Percentiles rank a stretch among this genome's conserved stretches.
These are phyloP conservation scores for Quercus dentata DNA, from an alignment of 306 rosid genomes.

Conservation along the genomic window DNA sequence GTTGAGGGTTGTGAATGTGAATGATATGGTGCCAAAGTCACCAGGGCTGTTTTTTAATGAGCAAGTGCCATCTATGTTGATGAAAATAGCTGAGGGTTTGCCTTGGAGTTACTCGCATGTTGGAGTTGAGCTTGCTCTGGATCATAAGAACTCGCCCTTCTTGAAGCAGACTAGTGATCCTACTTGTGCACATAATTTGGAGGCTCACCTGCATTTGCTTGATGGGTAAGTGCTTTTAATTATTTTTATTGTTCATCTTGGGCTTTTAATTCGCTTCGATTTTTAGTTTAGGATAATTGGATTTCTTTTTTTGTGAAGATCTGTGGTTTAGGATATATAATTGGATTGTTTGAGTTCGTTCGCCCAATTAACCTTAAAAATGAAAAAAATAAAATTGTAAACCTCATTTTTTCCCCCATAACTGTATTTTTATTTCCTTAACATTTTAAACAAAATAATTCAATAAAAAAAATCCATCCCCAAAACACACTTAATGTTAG, in stretches of 20 bases:
- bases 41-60: slow-evolving; percentile 73
- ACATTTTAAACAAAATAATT: too few species aligned
- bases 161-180: slow-evolving; percentile 54
- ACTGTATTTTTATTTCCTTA: too few species aligned
- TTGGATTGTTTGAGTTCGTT: too few species aligned
- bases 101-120: slow-evolving; percentile 88
- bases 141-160: slow-evolving; percentile 65
- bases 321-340: too few species aligned
- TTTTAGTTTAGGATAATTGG: not conserved
- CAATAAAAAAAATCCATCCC: too few species aligned
- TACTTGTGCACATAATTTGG: slow-evolving; percentile 59
- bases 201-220: slow-evolving; percentile 75
- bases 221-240: slow-evolving; percentile 54
- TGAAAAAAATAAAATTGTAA: too few species aligned
- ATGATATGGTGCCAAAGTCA: slow-evolving; percentile 61
- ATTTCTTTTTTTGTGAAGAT: too few species aligned
- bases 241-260: not conserved
- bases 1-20: slow-evolving; percentile 62
- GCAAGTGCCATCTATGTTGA: slow-evolving; percentile 33
- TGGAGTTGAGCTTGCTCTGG: slow-evolving; percentile 62
- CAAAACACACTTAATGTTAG: too few species aligned
- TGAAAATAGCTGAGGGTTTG: slow-evolving; percentile 55
- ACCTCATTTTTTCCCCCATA: too few species aligned
- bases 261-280: not conserved
- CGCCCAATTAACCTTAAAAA: too few species aligned